Base-by-base conservation (phyloP, 2,329 filamentous ascomycete species). In the Monosporascus sp. region DNA sequence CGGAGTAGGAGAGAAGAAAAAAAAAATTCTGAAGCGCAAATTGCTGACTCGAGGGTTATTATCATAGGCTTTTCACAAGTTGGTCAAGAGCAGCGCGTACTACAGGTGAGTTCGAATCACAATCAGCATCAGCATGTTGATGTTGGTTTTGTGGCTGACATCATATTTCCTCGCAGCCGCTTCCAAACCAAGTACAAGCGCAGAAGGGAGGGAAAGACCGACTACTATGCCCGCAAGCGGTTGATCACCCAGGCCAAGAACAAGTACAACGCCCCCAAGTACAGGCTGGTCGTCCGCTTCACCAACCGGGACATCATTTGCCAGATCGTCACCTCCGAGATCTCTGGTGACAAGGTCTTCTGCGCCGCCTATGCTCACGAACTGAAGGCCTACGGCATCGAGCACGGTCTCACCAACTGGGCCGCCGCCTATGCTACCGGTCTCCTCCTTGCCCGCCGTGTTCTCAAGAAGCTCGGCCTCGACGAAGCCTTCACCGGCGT, bases 131-230 rank as follows among this genome's bases (percentile, higher is more conserved):
- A n/a, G 11, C 31, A 14, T 11, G 31, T 35, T 35, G 31, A 14
- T 17, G 20, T 22, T 22, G 6, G 46, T 52, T 18, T 20, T n/a
- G 7, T 53, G 44, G 51, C 48, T 20, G 35, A 35, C n/a, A 25
- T 20, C 22, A 17, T 39, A 3, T 20, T 15, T 22, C 50, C 59
- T 39, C 44, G 52, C 74, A 96, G 92, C 77, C 91, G 94, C 79
- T 99, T 89, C 86, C 94, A 99, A 84, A 97, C 94, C 75, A 99
- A 99, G 88, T 99, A 97, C 89, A 94, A 91, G 84, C 92, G 94
- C 76, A 88, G 94, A 79, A 86, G 90, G 67, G 74, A 88, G 72
- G 94, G 94, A 75, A 99, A 99, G 89, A 99, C 94, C 82, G 94
- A 99, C 77, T 99, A 99, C 90, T 97, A 97, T 78, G 94, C 94